These are phyloP conservation scores for Miamiensis avidus DNA, from an alignment of 169 alveolate species.

Conservation along the genomic window DNA sequence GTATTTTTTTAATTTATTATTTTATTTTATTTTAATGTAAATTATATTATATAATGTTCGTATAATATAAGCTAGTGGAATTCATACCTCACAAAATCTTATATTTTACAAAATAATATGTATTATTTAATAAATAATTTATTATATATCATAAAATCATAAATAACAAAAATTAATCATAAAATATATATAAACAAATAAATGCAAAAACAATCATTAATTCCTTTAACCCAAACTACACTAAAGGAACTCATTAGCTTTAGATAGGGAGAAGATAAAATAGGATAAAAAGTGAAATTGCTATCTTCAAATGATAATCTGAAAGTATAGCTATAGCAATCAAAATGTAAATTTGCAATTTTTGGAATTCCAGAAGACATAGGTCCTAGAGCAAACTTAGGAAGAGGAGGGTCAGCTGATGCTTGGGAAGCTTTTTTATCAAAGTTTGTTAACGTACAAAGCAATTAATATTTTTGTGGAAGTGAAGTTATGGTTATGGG, in stretches of 20 bases:
- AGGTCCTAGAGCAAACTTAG: not conserved
- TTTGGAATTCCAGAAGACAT: not conserved
- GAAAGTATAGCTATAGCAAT: no score
- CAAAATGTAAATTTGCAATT: not conserved
- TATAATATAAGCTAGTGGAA: no score
- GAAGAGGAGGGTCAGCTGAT: not conserved
- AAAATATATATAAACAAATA: no score
- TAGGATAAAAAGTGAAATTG: not conserved
- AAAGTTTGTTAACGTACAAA: not conserved
- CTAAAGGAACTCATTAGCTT: not conserved
- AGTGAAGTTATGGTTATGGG: not conserved
- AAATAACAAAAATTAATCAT: not conserved
- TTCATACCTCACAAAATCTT: no score
- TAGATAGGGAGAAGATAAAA: not conserved
- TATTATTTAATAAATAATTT: no score
- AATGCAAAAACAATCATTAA: no score
- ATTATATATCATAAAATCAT: no score
- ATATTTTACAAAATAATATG: not conserved
- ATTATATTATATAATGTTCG: no score
- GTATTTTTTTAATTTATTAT: no score
- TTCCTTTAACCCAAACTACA: not conserved
- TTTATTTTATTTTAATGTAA: no score
- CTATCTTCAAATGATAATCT: no score
- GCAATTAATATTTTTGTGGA: not conserved
- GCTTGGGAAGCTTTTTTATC: not conserved